These are phyloP conservation scores for Musa troglodytarum DNA, from an alignment of 176 grass and related monocot species.

Conservation along the genomic window DNA sequence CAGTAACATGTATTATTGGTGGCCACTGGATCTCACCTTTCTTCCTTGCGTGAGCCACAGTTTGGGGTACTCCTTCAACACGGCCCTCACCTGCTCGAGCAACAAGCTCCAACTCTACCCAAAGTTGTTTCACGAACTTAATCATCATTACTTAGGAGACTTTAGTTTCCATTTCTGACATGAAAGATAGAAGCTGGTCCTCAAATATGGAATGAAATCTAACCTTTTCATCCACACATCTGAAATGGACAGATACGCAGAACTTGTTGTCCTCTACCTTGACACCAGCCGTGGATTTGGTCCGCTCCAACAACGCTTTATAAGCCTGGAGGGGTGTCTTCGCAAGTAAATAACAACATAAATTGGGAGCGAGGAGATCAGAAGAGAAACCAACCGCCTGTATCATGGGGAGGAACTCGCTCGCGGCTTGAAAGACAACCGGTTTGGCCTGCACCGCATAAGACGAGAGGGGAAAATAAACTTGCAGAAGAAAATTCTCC, in stretches of 20 bases:
- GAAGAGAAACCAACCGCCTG: background rate
- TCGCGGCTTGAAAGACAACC: slow-evolving; percentile 1
- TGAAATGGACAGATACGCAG: slow-evolving; percentile 70
- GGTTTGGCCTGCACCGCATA: background rate
- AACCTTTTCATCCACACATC: slow-evolving; percentile 80
- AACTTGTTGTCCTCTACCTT: slow-evolving; percentile 89
- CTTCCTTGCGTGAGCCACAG: slow-evolving; percentile 55
- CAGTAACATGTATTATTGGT: background rate
- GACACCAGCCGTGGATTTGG: slow-evolving; percentile 38
- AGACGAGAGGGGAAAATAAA: slow-evolving; percentile 1
- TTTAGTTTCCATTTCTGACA: too few relatives aligned
- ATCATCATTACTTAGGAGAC: too few relatives aligned
- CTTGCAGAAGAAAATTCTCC: background rate
- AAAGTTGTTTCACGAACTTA: too few relatives aligned
- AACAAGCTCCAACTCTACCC: slow-evolving; percentile 47
- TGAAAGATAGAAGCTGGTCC: background rate
- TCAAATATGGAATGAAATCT: slow-evolving; percentile 1
- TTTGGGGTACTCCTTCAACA: slow-evolving; percentile 52
- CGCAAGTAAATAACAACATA: background rate
- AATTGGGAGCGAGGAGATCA: background rate
- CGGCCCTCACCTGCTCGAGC: slow-evolving; percentile 42
- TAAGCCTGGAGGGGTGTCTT: slow-evolving; percentile 28
- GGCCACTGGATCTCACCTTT: slow-evolving; percentile 27
- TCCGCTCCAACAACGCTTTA: slow-evolving; percentile 27
- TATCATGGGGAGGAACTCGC: slow-evolving; percentile 1